Base-by-base conservation (phyloP, 305 asterid genomes). In the Solanum hybrid region DNA sequence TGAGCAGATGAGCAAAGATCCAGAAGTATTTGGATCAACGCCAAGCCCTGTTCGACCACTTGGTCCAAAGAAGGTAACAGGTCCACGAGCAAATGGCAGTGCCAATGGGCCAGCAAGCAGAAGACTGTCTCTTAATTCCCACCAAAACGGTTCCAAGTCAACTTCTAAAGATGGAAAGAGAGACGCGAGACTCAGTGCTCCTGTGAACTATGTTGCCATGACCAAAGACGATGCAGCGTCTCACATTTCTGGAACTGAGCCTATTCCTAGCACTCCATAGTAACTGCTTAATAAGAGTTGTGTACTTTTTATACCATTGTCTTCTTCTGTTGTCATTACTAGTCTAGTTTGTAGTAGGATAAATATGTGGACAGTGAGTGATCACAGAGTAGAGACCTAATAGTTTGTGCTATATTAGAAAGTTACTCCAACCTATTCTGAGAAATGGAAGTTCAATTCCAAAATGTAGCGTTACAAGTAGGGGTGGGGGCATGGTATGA, bases 1-100 rank as follows among this genome's bases (percentile, higher is more conserved):
- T 20, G 99, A 98, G 69, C 99, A 92, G 94, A 36, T 94, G 88
- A 94, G 90, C 92, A 97, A 96, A 94, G 99, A 96, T 78, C 99
- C 96, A 60, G 86, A 95, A 80, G 88, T 89, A 11, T 94, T 96
- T 78, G 95, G 98, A 34, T 86, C 99, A 51, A 96, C 98, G 22
- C 98, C 99, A 14, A 97, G 99, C 94, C 99, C 99, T 12, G 97
- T 96, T 37, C 94, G 98, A 88, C 98, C 90, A 87, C 93, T 91
- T 32, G 92, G 95, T 82, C 91, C 96, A 3, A 97, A 95, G 95
- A 98, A 97, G 89, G 97, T 91, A 79, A 93, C 88, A 5, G 98
- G 97, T 26, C 95, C 96, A 86, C 96, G 95, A 60, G 91, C 96
- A 92, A 95, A 95, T 51, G 98, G 98, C 38, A 92, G 95, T 80